Base-by-base conservation (phyloP, 2,329 filamentous ascomycete genomes). In the Gliomastix tumulicola region DNA sequence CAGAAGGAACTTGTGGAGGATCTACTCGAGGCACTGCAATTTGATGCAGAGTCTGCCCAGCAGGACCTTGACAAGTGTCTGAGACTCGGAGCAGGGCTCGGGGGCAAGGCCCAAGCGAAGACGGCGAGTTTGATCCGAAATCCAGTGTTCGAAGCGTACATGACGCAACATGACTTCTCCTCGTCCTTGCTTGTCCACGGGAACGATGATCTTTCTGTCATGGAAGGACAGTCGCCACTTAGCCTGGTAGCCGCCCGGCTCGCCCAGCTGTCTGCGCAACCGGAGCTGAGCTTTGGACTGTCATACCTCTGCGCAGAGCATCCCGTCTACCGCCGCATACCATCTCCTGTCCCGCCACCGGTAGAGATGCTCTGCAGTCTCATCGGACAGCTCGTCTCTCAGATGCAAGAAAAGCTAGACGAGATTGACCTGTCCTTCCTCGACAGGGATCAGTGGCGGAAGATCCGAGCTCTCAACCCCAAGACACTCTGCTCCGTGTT, bases 211-310 rank as follows among this genome's bases (percentile, higher is more conserved):
- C n/a, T 32, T 8, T 32, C 36, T 12, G 16, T 15, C 2, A 16
- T 31, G 13, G 35, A 43, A 5, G 42, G 36, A 2, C 10, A 36
- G 2, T 41, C 38, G 1, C 40, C 41, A 3, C 17, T 38, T 3
- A 39, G 41, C 20, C 21, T 43, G 3, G 34, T 41, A n/a, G 18
- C 30, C 9, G 38, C 41, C 6, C 33, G 36, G 21, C 8, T 41
- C 11, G 15, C 25, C 6, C 18, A 16, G n/a, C 12, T 12, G 15
- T 19, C 18, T 7, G 16, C 7, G 15, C 12, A n/a, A 7, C n/a
- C 30, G 30, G n/a, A 12, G 7, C 18, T 13, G 12, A 6, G n/a
- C 11, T 18, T 32, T 16, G 3, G 15, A 7, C 30, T 32, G 7
- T 17, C n/a, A 3, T 32, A 16, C 18, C 18, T 32, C 18, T 32